phyloP scores from a whole-genome alignment of 2,329 filamentous ascomycete species.

The Phaeosphaeria sp. region DNA sequence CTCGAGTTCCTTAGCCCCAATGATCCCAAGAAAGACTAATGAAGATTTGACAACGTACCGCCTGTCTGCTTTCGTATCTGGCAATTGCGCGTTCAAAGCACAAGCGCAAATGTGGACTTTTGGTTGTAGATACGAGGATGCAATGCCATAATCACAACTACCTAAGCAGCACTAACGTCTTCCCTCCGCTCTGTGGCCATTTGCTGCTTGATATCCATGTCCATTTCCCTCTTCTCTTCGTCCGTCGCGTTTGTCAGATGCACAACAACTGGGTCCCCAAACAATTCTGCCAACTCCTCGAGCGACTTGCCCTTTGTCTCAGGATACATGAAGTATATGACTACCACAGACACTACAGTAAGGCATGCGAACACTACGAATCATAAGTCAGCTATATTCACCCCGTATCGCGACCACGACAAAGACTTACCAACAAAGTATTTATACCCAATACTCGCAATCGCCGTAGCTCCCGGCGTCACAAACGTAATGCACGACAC shows the following conservation, averaged over 20 bases:
- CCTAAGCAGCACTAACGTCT: background rate
- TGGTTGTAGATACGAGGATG: too few species aligned
- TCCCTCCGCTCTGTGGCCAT: slow-evolving; percentile 13
- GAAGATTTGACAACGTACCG: too few species aligned
- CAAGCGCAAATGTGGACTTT: too few species aligned
- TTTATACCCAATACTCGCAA: slow-evolving; percentile 32
- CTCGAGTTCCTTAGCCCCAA: too few species aligned
- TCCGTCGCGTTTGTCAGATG: slow-evolving; percentile 30
- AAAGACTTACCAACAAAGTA: slow-evolving; percentile 25
- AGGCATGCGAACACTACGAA: slow-evolving; percentile 42
- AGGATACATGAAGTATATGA: slow-evolving; percentile 64
- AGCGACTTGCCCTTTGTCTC: slow-evolving; percentile 61
- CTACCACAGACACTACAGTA: slow-evolving; percentile 37
- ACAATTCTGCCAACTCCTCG: slow-evolving; percentile 72
- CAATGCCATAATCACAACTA: background rate
- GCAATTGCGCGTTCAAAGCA: too few species aligned
- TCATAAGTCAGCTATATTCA: slow-evolving; percentile 2
- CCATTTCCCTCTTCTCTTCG: slow-evolving; percentile 22
- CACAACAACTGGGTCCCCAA: slow-evolving; percentile 42
- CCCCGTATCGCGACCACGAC: background rate
- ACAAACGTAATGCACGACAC: slow-evolving; percentile 24
- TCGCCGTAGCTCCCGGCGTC: slow-evolving; percentile 23
- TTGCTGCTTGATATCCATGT: slow-evolving; percentile 23
- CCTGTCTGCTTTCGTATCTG: too few species aligned
- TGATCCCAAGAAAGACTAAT: too few species aligned